Evolutionary conservation across 1,284 basidiomycete species (phyloP).

Genomic region (Cutaneotrichosporon cutaneum): DNA sequence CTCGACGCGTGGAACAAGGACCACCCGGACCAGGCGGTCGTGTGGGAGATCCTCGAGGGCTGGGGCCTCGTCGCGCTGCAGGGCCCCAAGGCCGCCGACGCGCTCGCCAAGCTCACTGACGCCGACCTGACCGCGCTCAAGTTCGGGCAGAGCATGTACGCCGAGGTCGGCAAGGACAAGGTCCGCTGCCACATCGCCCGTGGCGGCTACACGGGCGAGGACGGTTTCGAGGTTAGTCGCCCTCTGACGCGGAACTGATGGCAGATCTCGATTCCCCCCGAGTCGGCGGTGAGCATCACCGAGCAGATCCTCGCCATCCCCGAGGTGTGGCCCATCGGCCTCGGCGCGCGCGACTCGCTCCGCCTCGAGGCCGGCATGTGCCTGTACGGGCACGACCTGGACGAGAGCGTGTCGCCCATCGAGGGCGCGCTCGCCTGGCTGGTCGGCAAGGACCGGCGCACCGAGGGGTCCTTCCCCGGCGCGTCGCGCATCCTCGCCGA

Average conservation of each 20-base stretch:
- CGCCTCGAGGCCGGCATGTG: conserved; percentile 98
- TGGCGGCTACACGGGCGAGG: conserved; percentile 98
- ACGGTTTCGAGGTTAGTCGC: conserved; percentile 98
- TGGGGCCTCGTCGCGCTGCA: conserved; percentile 91
- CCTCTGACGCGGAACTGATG: too few relatives aligned
- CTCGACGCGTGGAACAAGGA: conserved; percentile 71
- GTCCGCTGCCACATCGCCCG: conserved; percentile 86
- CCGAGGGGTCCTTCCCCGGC: conserved; percentile 70
- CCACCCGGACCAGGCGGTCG: conserved; percentile 64
- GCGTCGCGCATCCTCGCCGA: conserved; percentile 74
- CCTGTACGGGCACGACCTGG: conserved; percentile 90
- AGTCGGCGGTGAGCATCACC: conserved; percentile 69
- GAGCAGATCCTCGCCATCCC: conserved; percentile 61
- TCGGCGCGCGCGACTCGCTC: conserved; percentile 89
- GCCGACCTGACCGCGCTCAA: conserved; percentile 67
- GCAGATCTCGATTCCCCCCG: conserved; percentile 87
- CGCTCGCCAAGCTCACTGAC: conserved; percentile 70
- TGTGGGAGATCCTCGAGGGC: conserved; percentile 75
- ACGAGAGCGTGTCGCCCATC: conserved; percentile 80
- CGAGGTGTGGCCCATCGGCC: conserved; percentile 81
- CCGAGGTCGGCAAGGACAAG: conserved; percentile 61
- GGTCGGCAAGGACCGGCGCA: conserved; percentile 79
- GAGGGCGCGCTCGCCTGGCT: conserved; percentile 92
- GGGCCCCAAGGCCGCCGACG: conserved; percentile 78
- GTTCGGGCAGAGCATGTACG: conserved; percentile 76